phyloP scores from a whole-genome alignment of 495 filamentous ascomycete genomes.

The Penicillium goetzii region DNA sequence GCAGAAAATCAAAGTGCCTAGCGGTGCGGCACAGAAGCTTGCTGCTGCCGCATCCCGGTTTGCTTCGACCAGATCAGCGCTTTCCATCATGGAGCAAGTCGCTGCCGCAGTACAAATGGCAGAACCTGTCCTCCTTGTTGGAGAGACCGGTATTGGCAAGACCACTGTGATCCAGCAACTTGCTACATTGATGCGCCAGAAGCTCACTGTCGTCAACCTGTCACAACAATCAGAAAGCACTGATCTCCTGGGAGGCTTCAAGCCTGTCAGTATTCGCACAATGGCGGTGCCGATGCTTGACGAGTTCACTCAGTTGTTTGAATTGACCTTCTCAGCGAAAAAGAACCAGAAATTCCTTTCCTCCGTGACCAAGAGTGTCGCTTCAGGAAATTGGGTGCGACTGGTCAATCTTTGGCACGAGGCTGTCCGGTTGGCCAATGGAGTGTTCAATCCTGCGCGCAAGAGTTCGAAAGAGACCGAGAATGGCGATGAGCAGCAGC shows the following conservation, averaged over 20 bases:
- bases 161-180: conserved; percentile 94
- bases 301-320: conserved; percentile 88
- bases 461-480: conserved; percentile 41
- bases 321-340: conserved; percentile 77
- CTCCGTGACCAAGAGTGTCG: conserved; percentile 74
- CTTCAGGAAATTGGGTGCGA: conserved; percentile 80
- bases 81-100: conserved; percentile 75
- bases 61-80: conserved; percentile 49
- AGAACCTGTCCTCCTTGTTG: conserved; percentile 90
- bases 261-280: conserved; percentile 87
- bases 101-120: conserved; percentile 77
- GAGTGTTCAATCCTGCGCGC: conserved; percentile 56
- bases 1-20: conserved; percentile 48
- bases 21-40: conserved; percentile 37
- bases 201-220: conserved; percentile 87
- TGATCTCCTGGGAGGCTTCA: conserved; percentile 93
- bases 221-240: conserved; percentile 97
- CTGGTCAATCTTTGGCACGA: conserved; percentile 86
- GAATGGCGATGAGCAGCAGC: conserved; percentile 61
- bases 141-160: conserved; percentile 98
- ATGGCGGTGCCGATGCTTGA: conserved; percentile 90
- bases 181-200: conserved; percentile 76
- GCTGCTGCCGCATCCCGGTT: conserved; percentile 46
- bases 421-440: conserved; percentile 81
- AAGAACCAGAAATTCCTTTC: conserved; percentile 87